A percentile compares a stretch with the other conserved stretches of the same genome.
Evolutionary conservation across 169 alveolate genomes (phyloP).

Genomic region (Neospora caninum): DNA sequence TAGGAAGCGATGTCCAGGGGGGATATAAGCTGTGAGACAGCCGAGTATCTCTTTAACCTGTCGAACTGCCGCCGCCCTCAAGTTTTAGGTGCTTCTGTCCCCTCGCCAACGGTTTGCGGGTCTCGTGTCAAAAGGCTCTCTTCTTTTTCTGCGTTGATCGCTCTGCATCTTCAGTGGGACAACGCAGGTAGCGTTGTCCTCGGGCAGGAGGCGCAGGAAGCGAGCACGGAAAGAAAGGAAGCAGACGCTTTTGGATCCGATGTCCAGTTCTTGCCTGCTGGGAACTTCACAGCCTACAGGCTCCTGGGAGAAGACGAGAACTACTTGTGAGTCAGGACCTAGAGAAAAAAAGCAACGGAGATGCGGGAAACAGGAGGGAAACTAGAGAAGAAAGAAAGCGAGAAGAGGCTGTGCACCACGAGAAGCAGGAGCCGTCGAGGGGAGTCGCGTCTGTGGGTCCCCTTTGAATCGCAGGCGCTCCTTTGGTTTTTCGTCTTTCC

Average conservation of each 20-base stretch:
- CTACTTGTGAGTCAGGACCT: slow-evolving; percentile 7
- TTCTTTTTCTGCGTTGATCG: too few relatives aligned
- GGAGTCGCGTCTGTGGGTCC: too few relatives aligned
- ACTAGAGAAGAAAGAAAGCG: background rate
- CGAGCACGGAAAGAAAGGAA: background rate
- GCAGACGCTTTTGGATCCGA: background rate
- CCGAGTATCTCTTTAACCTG: too few relatives aligned
- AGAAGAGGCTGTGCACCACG: too few relatives aligned
- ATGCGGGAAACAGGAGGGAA: background rate
- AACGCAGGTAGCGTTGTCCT: background rate
- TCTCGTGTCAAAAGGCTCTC: too few relatives aligned
- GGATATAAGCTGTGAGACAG: too few relatives aligned
- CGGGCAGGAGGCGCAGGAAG: background rate
- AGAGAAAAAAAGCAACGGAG: background rate
- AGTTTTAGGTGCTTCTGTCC: too few relatives aligned
- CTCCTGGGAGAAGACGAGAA: slow-evolving; percentile 48
- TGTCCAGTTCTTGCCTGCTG: background rate
- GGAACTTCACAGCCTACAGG: slow-evolving; percentile 43
- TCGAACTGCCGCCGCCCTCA: too few relatives aligned
- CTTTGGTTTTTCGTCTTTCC: background rate
- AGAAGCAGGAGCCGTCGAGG: too few relatives aligned
- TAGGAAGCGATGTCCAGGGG: too few relatives aligned
- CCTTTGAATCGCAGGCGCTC: too few relatives aligned
- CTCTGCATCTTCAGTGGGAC: slow-evolving; percentile 6
- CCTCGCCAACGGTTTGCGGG: too few relatives aligned